Base-by-base conservation (phyloP, 1,284 basidiomycete species). In the Heliocybe sulcata region DNA sequence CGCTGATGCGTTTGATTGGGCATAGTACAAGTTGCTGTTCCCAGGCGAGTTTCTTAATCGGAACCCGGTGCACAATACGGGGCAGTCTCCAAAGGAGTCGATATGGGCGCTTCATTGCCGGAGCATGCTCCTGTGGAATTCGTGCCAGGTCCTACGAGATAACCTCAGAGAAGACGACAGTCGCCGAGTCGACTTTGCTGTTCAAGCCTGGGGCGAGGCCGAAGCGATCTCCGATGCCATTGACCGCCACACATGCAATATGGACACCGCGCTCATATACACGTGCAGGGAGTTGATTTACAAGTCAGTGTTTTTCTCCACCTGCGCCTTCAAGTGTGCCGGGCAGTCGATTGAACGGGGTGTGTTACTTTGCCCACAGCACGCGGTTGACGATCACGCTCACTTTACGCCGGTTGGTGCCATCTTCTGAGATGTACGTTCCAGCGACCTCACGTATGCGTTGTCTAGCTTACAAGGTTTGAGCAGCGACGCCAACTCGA, bases 91-190 rank as follows among this genome's bases (percentile, higher is more conserved):
- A 11, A 88, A 88, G 65, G 85, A 90, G 59, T 83, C 83, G 9
- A 74, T 90, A 2, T 90, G 87, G 86, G 87, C 85, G 0, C 72
- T 91, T 31, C 87, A 88, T 63, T 88, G 84, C 68, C 82, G 88
- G 51, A 81, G 81, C 64, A 85, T 90, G 84, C 75, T 91, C 11
- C 72, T 90, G 1, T 89, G 86, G 83, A 85, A 80, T 63, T 84
- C 81, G 62, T 84, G 81, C 61, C 47, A 26, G 22, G 73, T 77
- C 56, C 76, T 47, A 8, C 42, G 26, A 27, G 27, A 26, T 35
- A 22, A 4, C 19, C 6, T 54, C 42, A 47, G 42, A 14, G 77
- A 73, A 16, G 76, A 82, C 35, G 77, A 81, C 25, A 77, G 79
- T 12, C 29, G 29, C 29, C 29, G 29, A 49, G 77, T 81, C 0